Evolutionary conservation across 495 filamentous ascomycete species (phyloP), one percentile per base, ranked within the genome.

Genomic region (Neurospora tetrasperma): DNA sequence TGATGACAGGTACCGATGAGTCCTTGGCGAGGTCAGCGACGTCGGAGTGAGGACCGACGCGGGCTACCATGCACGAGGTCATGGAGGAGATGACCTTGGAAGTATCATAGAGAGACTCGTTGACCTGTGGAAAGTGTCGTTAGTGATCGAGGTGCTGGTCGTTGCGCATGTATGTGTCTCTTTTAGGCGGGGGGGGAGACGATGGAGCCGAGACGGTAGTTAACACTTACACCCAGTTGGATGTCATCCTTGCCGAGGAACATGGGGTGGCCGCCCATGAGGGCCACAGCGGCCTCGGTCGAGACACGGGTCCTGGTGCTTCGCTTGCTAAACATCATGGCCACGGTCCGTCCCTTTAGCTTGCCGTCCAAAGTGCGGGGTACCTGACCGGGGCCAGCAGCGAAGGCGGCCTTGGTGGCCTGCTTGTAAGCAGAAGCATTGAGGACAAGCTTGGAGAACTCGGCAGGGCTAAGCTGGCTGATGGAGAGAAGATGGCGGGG

Each of bases 321-420:
- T 39, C 94, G 89, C 84, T 99, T 99, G 84, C 86, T 94, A 86
- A 99, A 98, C 85, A 94, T 91, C 90, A 99, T 92, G 73, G 96
- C 94, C 14, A 98, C 88, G 4, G 94, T 96, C 81, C 94, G 89
- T 31, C 93, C 93, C 27, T 87, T 84, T 54, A 86, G 73, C 14
- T 69, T 75, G n/a, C 74, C 76, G 11, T 88, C 79, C 16, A 92
- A 82, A 48, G 83, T 82, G 68, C 85, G 81, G 3, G 91, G 90
- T 31, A 62, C 54, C 23, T 62, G 54, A 35, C 54, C 54, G 42
- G 76, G 76, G 70, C 74, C 76, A 46, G 74, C 74, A 44, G 89
- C 82, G 42, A 86, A 82, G 18, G 90, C 90, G 42, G 89, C 88
- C 82, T 96, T 97, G 84, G 96, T 88, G 74, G 88, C 85, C 68